Percentiles rank a stretch among this genome's conserved stretches.
Conservation (phyloP, 129 eudicot genomes). For the Chrysanthemum lavandulifolium region DNA sequence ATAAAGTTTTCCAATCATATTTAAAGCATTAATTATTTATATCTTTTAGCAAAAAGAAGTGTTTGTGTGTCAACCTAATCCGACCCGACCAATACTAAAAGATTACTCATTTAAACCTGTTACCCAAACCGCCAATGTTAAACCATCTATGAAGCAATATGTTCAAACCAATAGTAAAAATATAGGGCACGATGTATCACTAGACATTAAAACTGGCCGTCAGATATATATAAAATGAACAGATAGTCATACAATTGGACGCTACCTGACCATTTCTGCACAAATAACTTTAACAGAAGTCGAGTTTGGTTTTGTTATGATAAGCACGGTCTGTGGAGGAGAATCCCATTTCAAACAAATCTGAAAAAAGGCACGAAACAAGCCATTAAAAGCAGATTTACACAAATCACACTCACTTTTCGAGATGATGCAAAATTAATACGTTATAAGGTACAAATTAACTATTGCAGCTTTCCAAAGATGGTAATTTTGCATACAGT, state of each 20-base stretch:
- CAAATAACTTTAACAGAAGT: constrained; percentile 68
- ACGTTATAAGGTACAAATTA: background rate
- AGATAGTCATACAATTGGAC: constrained; percentile 9
- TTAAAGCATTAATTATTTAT: background rate
- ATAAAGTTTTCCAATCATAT: background rate
- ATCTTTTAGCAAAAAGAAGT: background rate
- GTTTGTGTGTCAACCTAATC: background rate
- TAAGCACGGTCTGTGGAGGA: constrained; percentile 80
- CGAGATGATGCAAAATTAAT: background rate
- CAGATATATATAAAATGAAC: background rate
- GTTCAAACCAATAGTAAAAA: constrained; percentile 9
- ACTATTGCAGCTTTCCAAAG: background rate
- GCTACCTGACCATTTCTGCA: constrained; percentile 84
- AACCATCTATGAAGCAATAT: background rate
- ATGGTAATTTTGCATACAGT: too few relatives aligned
- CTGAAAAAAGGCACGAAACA: constrained; percentile 40
- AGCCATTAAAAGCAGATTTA: background rate
- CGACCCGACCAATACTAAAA: background rate
- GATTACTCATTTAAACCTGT: background rate
- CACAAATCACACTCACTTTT: constrained; percentile 3
- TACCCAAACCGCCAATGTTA: constrained; percentile 8
- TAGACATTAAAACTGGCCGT: background rate
- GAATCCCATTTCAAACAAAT: constrained; percentile 96
- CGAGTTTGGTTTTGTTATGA: constrained; percentile 92
- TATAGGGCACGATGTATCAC: too few relatives aligned